Conservation (phyloP, 148 eudicot species). For the Gaultheria prostrata region DNA sequence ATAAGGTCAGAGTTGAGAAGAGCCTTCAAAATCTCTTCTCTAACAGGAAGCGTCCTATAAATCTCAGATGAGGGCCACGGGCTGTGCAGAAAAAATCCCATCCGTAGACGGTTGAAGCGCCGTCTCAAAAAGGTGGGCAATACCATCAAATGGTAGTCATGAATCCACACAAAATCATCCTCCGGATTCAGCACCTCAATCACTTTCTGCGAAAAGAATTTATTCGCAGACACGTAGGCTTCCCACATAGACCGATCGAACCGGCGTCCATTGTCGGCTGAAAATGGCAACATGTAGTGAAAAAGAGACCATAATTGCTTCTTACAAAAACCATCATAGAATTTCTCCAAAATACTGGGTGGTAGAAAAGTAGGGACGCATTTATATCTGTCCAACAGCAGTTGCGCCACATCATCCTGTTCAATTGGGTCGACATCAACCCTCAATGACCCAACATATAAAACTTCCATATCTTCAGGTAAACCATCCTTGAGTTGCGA, state of each 20-base stretch:
- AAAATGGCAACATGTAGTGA: conserved; percentile 38
- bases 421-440: conserved; percentile 43
- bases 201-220: conserved; percentile 29
- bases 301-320: conserved; percentile 40
- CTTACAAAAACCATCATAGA: conserved; percentile 41
- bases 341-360: conserved; percentile 30
- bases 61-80: conserved; percentile 41
- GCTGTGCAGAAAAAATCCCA: conserved; percentile 41
- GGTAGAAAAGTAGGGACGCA: conserved; percentile 43
- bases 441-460: conserved; percentile 36
- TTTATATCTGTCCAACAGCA: conserved; percentile 34
- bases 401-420: conserved; percentile 41
- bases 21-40: conserved; percentile 38
- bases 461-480: conserved; percentile 39
- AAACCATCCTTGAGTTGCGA: conserved; percentile 37
- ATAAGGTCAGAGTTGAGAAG: conserved; percentile 35
- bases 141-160: conserved; percentile 39
- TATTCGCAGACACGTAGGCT: conserved; percentile 35
- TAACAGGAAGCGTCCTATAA: conserved; percentile 39
- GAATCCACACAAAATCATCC: conserved; percentile 40
- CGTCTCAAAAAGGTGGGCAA: conserved; percentile 37
- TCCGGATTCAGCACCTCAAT: conserved; percentile 37
- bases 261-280: conserved; percentile 31
- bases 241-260: conserved; percentile 39
- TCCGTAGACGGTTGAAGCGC: conserved; percentile 33